A percentile compares a stretch with the other conserved stretches of the same genome.
These are phyloP conservation scores for Nakataea oryzae DNA, from an alignment of 2,329 filamentous ascomycete species.

Conservation along the genomic window DNA sequence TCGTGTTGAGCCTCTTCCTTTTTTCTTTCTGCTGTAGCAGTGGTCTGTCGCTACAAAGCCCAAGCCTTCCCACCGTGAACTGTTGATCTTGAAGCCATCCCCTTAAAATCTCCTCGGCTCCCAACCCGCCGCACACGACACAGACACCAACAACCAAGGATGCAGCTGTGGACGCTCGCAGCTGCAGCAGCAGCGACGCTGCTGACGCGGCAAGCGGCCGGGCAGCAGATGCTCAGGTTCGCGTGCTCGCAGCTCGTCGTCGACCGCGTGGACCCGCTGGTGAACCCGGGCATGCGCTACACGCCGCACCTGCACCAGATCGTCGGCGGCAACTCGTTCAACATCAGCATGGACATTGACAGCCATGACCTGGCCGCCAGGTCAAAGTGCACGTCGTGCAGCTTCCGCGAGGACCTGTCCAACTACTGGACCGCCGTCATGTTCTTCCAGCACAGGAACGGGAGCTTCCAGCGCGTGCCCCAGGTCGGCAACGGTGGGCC, in stretches of 20 bases:
- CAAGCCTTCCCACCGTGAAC: no score
- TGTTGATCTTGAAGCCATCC: not conserved
- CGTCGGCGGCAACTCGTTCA: conserved; percentile 33
- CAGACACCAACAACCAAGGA: conserved; percentile 8
- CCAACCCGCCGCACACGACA: not conserved
- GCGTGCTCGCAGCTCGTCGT: conserved; percentile 36
- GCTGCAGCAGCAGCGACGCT: conserved; percentile 11
- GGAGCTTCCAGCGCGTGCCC: conserved; percentile 29
- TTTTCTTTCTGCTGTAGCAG: not conserved
- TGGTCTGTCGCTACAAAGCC: not conserved
- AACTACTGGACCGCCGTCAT: conserved; percentile 37
- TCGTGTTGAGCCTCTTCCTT: not conserved
- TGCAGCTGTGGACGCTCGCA: conserved; percentile 16
- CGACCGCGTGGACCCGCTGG: conserved; percentile 33
- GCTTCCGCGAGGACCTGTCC: conserved; percentile 30
- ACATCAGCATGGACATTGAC: conserved; percentile 28
- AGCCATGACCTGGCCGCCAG: conserved; percentile 20
- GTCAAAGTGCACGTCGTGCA: conserved; percentile 32
- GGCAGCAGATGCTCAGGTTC: conserved; percentile 33
- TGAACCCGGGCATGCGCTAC: conserved; percentile 32
- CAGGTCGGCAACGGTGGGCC: conserved; percentile 33
- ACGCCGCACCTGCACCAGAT: conserved; percentile 36
- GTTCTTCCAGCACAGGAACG: conserved; percentile 33
- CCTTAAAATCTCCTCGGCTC: not conserved
- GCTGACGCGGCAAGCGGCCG: conserved; percentile 16